Conservation (phyloP, 805 yeast genomes). For the Spathaspora hagerdaliae region DNA sequence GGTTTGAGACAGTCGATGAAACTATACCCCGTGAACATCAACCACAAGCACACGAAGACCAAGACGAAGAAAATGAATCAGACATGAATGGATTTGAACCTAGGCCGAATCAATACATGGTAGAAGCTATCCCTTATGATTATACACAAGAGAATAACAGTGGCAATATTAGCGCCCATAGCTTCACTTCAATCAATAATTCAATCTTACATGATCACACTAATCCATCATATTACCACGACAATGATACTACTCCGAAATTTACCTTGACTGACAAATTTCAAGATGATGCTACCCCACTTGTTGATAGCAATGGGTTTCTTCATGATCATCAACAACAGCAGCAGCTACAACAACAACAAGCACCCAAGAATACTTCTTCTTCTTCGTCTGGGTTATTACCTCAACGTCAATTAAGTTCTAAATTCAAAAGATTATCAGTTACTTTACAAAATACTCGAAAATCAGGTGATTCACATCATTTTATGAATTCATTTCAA, state of each 20-base stretch:
- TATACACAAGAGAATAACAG: too few species aligned
- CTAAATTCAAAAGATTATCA: constrained; percentile 35
- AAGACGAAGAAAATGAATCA: too few species aligned
- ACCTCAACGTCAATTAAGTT: constrained; percentile 31
- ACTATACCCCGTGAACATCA: too few species aligned
- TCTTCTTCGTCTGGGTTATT: constrained; percentile 8
- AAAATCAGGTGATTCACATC: constrained; percentile 37
- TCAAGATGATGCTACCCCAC: constrained; percentile 28
- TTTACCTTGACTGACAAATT: constrained; percentile 9
- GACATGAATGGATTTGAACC: too few species aligned
- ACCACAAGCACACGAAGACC: too few species aligned
- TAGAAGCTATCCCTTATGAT: too few species aligned
- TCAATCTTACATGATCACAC: constrained; percentile 18
- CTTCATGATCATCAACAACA: constrained; percentile 1
- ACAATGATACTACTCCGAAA: constrained; percentile 23
- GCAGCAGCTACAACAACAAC: not conserved
- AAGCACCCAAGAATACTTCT: not conserved
- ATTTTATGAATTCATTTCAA: constrained; percentile 35
- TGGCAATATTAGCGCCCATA: too few species aligned
- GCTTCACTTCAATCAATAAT: constrained; percentile 29
- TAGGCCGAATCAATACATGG: too few species aligned
- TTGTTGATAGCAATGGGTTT: constrained; percentile 10
- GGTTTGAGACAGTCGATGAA: too few species aligned
- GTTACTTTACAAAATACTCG: constrained; percentile 29
- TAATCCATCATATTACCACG: constrained; percentile 1